Base-by-base conservation (phyloP, 2,329 filamentous ascomycete genomes). In the Tolypocladium paradoxum region DNA sequence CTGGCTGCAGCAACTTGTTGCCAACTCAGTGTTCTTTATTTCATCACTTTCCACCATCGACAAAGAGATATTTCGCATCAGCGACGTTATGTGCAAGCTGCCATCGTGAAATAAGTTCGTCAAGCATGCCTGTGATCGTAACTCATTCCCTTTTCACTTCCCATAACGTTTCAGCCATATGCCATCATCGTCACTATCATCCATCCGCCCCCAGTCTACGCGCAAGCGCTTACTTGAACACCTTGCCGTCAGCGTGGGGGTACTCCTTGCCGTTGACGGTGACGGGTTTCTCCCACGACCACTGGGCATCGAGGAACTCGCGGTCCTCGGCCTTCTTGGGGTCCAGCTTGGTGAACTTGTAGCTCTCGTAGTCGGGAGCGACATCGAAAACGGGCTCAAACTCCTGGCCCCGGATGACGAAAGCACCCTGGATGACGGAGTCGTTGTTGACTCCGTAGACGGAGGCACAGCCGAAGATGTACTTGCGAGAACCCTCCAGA, bases 401-500 rank as follows among this genome's bases (percentile, higher is more conserved):
- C 29, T 99, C 89, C 72, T 97, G 85, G 63, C 93, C 93, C 69
- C 93, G 92, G 78, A 96, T 81, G 71, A 99, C 76, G 76, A 96
- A 97, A 60, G 89, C 93, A 78, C 93, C 93, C 73, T 88, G 80
- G 69, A 99, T 89, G 70, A 96, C 76, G 57, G 88, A 95, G 79
- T 91, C 82, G 76, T 96, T 90, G 82, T 84, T 84, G 72, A 79
- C 74, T 68, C 93, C 93, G 72, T 88, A 99, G 62, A 99, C 93
- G 62, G 88, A 92, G 65, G 84, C 83, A 66, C 80, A 84, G 65
- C 93, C 93, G 76, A 99, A 97, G 70, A 99, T 75, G 82, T 90
- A 96, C 86, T 99, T 99, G 80, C 93, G 91, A 70, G 90, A 96
- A 60, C 71, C 93, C 82, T 99, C 93, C 56, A 99, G 89, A 81